These are phyloP conservation scores for Amanita subjunquillea DNA, from an alignment of 768 basidiomycete genomes.

Conservation along the genomic window DNA sequence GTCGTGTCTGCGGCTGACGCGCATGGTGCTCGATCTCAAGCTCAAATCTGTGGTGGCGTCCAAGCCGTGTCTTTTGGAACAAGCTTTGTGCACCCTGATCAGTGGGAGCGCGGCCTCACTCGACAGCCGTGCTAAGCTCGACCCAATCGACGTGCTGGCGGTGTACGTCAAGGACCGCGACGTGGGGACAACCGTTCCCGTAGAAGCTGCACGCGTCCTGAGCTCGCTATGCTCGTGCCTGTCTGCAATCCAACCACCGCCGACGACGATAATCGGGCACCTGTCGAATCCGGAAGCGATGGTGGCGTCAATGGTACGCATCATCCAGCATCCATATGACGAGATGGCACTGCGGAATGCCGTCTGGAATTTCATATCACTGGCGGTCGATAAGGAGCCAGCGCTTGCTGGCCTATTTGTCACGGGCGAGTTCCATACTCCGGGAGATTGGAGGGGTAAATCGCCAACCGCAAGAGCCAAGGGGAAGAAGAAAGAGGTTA, in stretches of 20 bases:
- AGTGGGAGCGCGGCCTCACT: slow-evolving; percentile 35
- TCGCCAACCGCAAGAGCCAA: slow-evolving; percentile 12
- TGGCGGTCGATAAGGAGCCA: slow-evolving; percentile 80
- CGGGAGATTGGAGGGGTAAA: slow-evolving; percentile 30
- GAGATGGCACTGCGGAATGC: slow-evolving; percentile 62
- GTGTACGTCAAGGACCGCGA: slow-evolving; percentile 57
- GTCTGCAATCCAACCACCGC: slow-evolving; percentile 45
- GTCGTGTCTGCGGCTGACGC: slow-evolving; percentile 50
- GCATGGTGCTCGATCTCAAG: slow-evolving; percentile 57
- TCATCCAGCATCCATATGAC: slow-evolving; percentile 72
- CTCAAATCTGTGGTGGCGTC: slow-evolving; percentile 29
- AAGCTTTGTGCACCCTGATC: slow-evolving; percentile 57
- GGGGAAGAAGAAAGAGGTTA: slow-evolving; percentile 24
- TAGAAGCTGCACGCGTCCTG: slow-evolving; percentile 60
- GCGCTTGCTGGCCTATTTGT: slow-evolving; percentile 76
- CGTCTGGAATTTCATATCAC: slow-evolving; percentile 76
- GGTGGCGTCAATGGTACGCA: slow-evolving; percentile 55
- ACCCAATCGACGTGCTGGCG: slow-evolving; percentile 70
- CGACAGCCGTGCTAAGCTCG: slow-evolving; percentile 40
- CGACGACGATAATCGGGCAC: slow-evolving; percentile 70
- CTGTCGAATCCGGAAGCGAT: slow-evolving; percentile 68
- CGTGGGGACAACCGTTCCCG: slow-evolving; percentile 47
- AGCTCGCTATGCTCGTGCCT: slow-evolving; percentile 59
- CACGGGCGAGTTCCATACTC: slow-evolving; percentile 55
- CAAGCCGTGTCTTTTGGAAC: slow-evolving; percentile 65